Base-by-base conservation (phyloP, 2,329 filamentous ascomycete species). In the Cytospora mali region DNA sequence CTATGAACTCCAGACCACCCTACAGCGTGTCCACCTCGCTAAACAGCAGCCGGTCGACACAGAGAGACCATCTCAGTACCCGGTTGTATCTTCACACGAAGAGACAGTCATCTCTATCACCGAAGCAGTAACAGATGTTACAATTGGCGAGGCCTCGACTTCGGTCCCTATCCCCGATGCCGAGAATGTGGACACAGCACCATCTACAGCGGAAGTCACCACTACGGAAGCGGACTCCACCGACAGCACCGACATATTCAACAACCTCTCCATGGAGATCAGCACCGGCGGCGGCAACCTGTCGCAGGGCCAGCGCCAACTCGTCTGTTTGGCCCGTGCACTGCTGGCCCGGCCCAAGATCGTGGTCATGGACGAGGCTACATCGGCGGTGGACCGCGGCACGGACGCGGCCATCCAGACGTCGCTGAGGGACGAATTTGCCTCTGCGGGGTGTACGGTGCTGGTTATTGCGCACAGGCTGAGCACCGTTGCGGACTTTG, bases 21-120 rank as follows among this genome's bases (percentile, higher is more conserved):
- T 89, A 0, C 80, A 84, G 21, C 83, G 87, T 65, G 84, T 86
- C 1, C 84, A 88, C 71, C 77, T 89, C 1, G 80, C 88, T 4
- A 76, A 76, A 42, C 72, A 72, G 1, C 78, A 84, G 11, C 74
- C 76, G 29, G 70, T 73, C 14, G 75, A 79, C 59, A 49, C 61
- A 7, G 46, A 81, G 66, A 73, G 80, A 10, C 58, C 62, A 2
- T 55, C 58, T n/a, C 64, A 56, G 51, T 53, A 61, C 14, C 58
- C 61, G 23, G 35, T 66, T 27, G 29, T 66, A 49, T 52, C 62
- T 0, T 55, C 56, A 0, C 69, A 69, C 4, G 65, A 66, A 21
- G 70, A 69, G 28, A 66, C 66, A 0, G 58, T 61, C 31, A 23
- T 66, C n/a, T 64, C 66, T 10, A 64, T 66, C 35, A 55, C 61